A percentile compares a stretch with the other conserved stretches of the same genome.
phyloP scores from a whole-genome alignment of 305 asterid genomes.

The Fraxinus velutina region DNA sequence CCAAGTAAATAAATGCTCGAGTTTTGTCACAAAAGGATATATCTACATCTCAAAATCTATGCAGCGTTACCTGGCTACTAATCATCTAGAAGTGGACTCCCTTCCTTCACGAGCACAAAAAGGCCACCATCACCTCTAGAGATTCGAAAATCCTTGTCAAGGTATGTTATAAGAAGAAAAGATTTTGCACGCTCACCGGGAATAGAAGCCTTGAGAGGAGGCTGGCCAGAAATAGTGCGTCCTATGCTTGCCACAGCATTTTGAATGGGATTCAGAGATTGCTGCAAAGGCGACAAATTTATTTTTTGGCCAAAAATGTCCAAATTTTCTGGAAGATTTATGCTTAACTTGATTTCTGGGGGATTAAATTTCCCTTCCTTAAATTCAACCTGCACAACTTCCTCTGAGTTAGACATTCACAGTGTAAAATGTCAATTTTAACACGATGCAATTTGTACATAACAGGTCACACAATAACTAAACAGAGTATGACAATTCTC shows the following conservation, averaged over 20 bases:
- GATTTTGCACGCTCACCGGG: constrained; percentile 74
- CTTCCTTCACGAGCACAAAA: constrained; percentile 94
- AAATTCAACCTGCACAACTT: constrained; percentile 60
- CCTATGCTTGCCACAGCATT: constrained; percentile 59
- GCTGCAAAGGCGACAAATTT: constrained; percentile 60
- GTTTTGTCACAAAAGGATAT: not conserved
- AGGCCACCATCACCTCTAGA: constrained; percentile 97
- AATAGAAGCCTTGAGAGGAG: constrained; percentile 75
- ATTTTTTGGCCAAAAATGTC: constrained; percentile 75
- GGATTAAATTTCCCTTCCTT: constrained; percentile 83
- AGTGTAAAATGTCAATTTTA: not conserved
- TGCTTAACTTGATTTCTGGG: constrained; percentile 77
- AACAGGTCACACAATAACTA: not conserved
- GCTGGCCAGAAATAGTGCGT: constrained; percentile 70
- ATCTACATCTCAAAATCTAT: not conserved
- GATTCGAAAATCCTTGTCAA: constrained; percentile 79
- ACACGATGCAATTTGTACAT: not conserved
- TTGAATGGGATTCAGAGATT: constrained; percentile 63
- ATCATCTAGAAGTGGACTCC: constrained; percentile 68
- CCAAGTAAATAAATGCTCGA: not conserved
- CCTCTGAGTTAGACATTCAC: not conserved
- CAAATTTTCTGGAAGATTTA: constrained; percentile 69
- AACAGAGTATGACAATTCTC: not conserved
- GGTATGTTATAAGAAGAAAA: constrained; percentile 81
- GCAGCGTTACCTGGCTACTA: constrained; percentile 33